These are phyloP conservation scores for Hibiscus mutabilis DNA, from an alignment of 345 rosid genomes.

Conservation along the genomic window DNA sequence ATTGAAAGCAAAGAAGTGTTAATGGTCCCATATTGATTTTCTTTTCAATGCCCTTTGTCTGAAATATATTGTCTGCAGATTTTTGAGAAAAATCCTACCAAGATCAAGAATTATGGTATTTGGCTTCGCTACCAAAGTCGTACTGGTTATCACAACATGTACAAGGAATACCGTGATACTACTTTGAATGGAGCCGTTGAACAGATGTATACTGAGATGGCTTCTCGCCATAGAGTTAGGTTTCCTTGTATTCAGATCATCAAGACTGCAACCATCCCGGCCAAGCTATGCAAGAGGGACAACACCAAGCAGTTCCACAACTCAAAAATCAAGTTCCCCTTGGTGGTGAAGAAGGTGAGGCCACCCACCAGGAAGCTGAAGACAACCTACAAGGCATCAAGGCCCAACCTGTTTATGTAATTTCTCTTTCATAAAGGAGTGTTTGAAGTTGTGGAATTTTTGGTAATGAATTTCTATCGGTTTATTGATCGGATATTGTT, in stretches of 20 bases:
- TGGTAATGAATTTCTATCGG: conserved; percentile 8
- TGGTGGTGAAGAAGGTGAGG: conserved; percentile 38
- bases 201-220: conserved; percentile 62
- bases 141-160: conserved; percentile 49
- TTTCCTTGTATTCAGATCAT: conserved; percentile 60
- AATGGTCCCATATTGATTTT: background rate
- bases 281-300: conserved; percentile 44
- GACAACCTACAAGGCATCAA: conserved; percentile 50
- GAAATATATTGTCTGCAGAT: conserved; percentile 22
- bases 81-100: conserved; percentile 56
- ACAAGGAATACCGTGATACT: conserved; percentile 47
- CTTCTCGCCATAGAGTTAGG: conserved; percentile 56
- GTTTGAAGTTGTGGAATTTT: conserved; percentile 13
- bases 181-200: conserved; percentile 58
- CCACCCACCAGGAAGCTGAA: conserved; percentile 54
- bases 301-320: conserved; percentile 56
- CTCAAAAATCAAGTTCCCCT: conserved; percentile 43
- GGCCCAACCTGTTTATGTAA: conserved; percentile 48
- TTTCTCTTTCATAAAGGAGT: background rate
- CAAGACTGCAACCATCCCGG: conserved; percentile 50
- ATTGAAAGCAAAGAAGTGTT: background rate
- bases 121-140: conserved; percentile 58
- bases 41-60: background rate
- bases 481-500: conserved; percentile 16
- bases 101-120: conserved; percentile 47